Evolutionary conservation across 2,329 filamentous ascomycete genomes (phyloP).

Genomic region (Zopfia rhizophila): DNA sequence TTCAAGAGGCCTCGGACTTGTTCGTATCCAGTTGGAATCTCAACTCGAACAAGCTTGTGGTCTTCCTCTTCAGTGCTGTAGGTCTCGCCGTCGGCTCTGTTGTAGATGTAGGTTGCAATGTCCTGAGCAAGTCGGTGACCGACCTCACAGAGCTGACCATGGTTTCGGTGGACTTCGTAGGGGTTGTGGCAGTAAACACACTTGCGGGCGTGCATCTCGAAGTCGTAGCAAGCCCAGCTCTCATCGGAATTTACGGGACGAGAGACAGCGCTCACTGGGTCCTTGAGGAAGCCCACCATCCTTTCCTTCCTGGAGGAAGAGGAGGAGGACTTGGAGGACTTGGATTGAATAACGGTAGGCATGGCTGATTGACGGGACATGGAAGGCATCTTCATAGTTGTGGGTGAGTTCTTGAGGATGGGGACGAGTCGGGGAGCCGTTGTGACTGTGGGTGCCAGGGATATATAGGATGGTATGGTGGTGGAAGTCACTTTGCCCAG

Average conservation of each 20-base stretch:
- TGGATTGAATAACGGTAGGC: conserved; percentile 47
- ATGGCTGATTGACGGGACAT: conserved; percentile 38
- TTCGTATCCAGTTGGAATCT: conserved; percentile 55
- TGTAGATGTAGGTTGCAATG: conserved; percentile 58
- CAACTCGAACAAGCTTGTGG: conserved; percentile 57
- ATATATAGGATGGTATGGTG: conserved; percentile 31
- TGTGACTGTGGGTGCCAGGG: conserved; percentile 37
- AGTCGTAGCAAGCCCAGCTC: conserved; percentile 60
- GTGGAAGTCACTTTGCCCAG: conserved; percentile 38
- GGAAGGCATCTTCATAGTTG: conserved; percentile 45
- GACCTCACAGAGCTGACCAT: conserved; percentile 54
- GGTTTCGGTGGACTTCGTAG: conserved; percentile 53
- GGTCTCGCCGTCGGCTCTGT: conserved; percentile 44
- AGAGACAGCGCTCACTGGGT: conserved; percentile 52
- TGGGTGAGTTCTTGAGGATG: conserved; percentile 44
- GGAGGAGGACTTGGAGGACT: conserved; percentile 24
- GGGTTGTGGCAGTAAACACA: conserved; percentile 58
- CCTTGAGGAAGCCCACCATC: conserved; percentile 47
- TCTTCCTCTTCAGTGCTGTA: conserved; percentile 47
- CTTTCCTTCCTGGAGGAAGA: conserved; percentile 44
- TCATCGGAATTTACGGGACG: conserved; percentile 55
- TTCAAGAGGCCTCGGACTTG: conserved; percentile 53
- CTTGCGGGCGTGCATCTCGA: conserved; percentile 58
- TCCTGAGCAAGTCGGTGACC: conserved; percentile 58
- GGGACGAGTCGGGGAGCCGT: conserved; percentile 42